Percentiles rank a stretch among this genome's conserved stretches.
phyloP scores from a whole-genome alignment of 1,284 basidiomycete genomes.

The Flammula alnicola region DNA sequence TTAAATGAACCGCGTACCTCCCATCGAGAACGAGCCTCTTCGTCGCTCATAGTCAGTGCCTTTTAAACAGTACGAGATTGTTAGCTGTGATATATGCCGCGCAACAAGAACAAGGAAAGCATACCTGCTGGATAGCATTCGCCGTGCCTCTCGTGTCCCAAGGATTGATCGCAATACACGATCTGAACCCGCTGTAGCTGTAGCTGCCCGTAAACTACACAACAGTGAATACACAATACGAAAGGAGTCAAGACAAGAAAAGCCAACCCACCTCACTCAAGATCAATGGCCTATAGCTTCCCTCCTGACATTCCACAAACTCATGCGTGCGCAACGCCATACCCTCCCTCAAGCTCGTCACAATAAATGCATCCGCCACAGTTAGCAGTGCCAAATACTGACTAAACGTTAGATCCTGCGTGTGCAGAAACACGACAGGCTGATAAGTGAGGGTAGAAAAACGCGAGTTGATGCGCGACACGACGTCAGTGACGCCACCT shows the following conservation, averaged over 20 bases:
- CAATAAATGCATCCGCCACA: conserved; percentile 87
- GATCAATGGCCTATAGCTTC: conserved; percentile 70
- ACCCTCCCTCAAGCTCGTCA: conserved; percentile 85
- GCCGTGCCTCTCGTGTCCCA: conserved; percentile 80
- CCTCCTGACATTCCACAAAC: conserved; percentile 84
- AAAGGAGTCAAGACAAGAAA: too few species aligned
- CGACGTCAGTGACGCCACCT: conserved; percentile 76
- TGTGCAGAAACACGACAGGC: conserved; percentile 87
- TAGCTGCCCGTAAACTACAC: conserved; percentile 91
- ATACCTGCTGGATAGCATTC: conserved; percentile 74
- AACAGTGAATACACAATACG: too few species aligned
- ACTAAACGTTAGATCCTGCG: conserved; percentile 84
- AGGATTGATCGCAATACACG: conserved; percentile 85
- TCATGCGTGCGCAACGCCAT: conserved; percentile 88
- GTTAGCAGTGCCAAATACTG: conserved; percentile 86
- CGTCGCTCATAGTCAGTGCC: conserved; percentile 80
- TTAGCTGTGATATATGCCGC: too few species aligned
- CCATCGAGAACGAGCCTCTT: conserved; percentile 79
- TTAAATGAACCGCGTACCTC: conserved; percentile 47
- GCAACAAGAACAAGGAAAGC: too few species aligned
- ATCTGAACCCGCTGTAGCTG: conserved; percentile 83
- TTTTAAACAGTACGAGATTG: too few species aligned
- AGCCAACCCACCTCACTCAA: too few species aligned
- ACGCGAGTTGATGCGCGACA: conserved; percentile 82
- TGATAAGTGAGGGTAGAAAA: conserved; percentile 87